These are phyloP conservation scores for Tricholoma sp. DNA, from an alignment of 768 basidiomycete species.

Conservation along the genomic window DNA sequence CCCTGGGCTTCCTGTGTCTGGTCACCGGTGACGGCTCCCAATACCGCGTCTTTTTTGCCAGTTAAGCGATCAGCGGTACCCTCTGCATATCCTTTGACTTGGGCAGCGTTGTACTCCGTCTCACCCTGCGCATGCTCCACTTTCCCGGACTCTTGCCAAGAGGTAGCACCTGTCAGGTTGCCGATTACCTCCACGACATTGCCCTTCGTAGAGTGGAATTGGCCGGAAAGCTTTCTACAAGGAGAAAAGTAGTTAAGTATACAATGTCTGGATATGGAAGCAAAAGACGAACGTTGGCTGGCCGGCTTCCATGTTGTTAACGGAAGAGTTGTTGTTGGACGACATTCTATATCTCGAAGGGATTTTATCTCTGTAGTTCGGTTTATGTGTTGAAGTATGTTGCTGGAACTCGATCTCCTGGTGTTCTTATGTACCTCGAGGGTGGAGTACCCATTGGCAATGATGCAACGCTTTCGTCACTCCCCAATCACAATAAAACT, in stretches of 20 bases:
- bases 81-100: slow-evolving; percentile 41
- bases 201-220: slow-evolving; percentile 35
- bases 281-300: slow-evolving; percentile 22
- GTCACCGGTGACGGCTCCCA: slow-evolving; percentile 55
- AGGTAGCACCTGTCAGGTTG: slow-evolving; percentile 32
- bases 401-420: background rate
- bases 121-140: slow-evolving; percentile 42
- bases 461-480: no score
- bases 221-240: slow-evolving; percentile 32
- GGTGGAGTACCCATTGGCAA: no score
- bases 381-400: background rate
- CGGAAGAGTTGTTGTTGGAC: slow-evolving; percentile 3
- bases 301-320: slow-evolving; percentile 20
- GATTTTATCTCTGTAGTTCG: no score
- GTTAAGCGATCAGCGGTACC: slow-evolving; percentile 34
- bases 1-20: slow-evolving; percentile 44
- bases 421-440: background rate
- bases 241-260: background rate
- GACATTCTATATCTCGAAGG: slow-evolving; percentile 7
- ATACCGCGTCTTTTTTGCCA: slow-evolving; percentile 50
- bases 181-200: slow-evolving; percentile 31
- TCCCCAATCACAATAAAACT: no score
- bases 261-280: background rate
- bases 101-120: slow-evolving; percentile 36
- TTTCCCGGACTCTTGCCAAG: slow-evolving; percentile 37